Evolutionary conservation across 306 rosid genomes (phyloP), one percentile per base, ranked within the genome.

Genomic region (Morella rubra): DNA sequence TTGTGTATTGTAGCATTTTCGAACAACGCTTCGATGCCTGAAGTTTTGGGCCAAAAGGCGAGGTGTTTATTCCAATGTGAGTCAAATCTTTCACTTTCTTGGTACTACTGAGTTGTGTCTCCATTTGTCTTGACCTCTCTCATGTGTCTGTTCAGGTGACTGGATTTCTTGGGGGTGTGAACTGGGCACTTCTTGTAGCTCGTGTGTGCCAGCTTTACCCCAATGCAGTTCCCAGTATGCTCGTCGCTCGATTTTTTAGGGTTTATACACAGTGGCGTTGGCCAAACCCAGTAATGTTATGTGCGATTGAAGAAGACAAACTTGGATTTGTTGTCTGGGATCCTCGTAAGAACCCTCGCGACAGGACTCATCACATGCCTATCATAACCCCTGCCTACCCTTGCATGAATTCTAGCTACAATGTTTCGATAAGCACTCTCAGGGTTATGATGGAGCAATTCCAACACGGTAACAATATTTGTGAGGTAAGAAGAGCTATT

Each of bases 371-470:
- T 88, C 97, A 61, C 60, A 92, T 92, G 98, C 98, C 98, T 15
- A 94, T 94, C 49, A 90, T 94, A 72, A 94, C 97, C 77, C 98
- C 98, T 73, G 96, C 97, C 10, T 94, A 94, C 84, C 98, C 98
- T 32, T 86, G 98, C 86, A 94, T 94, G 97, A 94, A 94, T 77
- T 94, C 98, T 77, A 92, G 97, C 84, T 94, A 92, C 77, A 94
- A 90, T 80, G 98, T 90, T 71, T 91, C 97, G 20, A 80, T 86
- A 61, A 94, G 98, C 86, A 94, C 98, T 67, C 89, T 90, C 52
- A 93, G 97, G 40, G 96, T 94, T 74, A 94, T 94, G 91, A 90
- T 83, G 88, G 98, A 94, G 84, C 98, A 94, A 78, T 89, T 94
- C 81, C 78, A 88, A 56, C 82, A 76, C 81, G 96, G 96, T 73